Base-by-base conservation (phyloP, 1,284 basidiomycete genomes). In the Microbotryum silenes-acaulis region DNA sequence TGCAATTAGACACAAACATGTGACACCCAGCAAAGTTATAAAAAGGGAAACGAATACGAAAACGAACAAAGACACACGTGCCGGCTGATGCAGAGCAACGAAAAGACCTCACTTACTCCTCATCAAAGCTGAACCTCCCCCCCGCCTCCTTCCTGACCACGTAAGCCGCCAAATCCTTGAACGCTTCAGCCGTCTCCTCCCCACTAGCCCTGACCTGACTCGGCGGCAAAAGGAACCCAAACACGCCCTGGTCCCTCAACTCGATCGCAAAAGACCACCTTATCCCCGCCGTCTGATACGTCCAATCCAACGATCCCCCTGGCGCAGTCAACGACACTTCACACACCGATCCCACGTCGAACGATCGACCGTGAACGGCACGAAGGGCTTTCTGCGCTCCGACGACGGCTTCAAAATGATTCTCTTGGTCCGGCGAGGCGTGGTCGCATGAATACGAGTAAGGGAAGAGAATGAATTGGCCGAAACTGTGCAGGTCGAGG, bases 231-330 rank as follows among this genome's bases (percentile, higher is more conserved):
- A 86, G 76, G 76, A 89, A 91, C 37, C 88, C 89, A 71, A 88
- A 89, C 3, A 86, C 87, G 14, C 88, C 89, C 0, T 87, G 89
- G 76, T 91, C 89, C 53, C 89, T 77, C 60, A 93, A 74, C 73
- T 91, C 87, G 9, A 83, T 81, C 3, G 84, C 84, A 74, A 87
- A 93, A 2, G 84, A 81, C 78, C 85, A 91, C 68, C 88, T 85
- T 67, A 89, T 81, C 46, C 51, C 58, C 16, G 60, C 65, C 14
- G 18, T 20, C 61, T 79, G 81, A 74, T 89, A 89, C 75, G 85
- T 81, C 80, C 84, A 90, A 70, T 89, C 87, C 29, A 88, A 77
- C 49, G 85, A 80, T 67, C 90, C 89, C 4, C 87, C 89, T 0
- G 83, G 83, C 4, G 82, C 84, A 47, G 79, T 81, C 69, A 45